Conservation (phyloP, 176 grass and related monocot genomes). For the Avena atlantica region DNA sequence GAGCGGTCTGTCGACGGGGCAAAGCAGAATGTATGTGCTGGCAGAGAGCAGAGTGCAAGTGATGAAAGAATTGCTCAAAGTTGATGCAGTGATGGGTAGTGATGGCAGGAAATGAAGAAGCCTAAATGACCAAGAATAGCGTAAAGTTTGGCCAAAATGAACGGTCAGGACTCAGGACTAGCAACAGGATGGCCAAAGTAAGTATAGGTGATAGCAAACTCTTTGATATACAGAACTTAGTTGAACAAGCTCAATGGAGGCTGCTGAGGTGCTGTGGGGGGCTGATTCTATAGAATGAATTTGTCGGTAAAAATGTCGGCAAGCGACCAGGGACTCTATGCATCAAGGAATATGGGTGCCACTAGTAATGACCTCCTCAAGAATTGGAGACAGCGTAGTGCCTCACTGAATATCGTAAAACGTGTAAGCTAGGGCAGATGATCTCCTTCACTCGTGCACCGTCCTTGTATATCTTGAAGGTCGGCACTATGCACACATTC, state of each 20-base stretch:
- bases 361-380: conserved; percentile 34
- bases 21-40: conserved; percentile 43
- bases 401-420: conserved; percentile 64
- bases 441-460: conserved; percentile 70
- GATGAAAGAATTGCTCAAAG: conserved; percentile 51
- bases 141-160: not conserved
- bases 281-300: conserved; percentile 48
- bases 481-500: conserved; percentile 62
- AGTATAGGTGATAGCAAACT: conserved; percentile 33
- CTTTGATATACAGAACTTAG: conserved; percentile 56
- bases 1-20: conserved; percentile 30
- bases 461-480: conserved; percentile 82
- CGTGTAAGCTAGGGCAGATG: conserved; percentile 62
- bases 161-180: conserved; percentile 10
- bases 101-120: conserved; percentile 32
- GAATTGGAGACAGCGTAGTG: conserved; percentile 69
- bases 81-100: conserved; percentile 16
- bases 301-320: conserved; percentile 48
- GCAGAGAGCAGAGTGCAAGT: conserved; percentile 45
- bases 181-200: conserved; percentile 7
- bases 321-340: conserved; percentile 31
- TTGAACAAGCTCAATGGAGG: conserved; percentile 48
- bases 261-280: conserved; percentile 49
- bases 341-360: conserved; percentile 28
- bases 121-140: conserved; percentile 55